Conservation (phyloP, 805 yeast species). For the Middelhovenomyces tepae region DNA sequence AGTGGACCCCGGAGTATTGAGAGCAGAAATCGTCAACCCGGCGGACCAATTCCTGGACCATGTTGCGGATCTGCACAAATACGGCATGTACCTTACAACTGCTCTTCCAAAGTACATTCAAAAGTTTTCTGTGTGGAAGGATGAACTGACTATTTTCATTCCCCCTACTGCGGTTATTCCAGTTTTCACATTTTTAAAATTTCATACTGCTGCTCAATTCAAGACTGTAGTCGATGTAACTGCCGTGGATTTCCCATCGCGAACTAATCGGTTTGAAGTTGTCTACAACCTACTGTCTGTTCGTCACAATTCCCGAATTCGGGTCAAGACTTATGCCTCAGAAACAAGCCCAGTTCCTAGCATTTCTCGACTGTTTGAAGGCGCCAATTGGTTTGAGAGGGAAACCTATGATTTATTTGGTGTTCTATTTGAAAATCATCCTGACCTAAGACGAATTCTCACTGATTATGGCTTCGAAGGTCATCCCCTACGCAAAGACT, state of each 20-base stretch:
- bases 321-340: constrained; percentile 82
- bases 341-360: constrained; percentile 80
- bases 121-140: constrained; percentile 85
- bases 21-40: constrained; percentile 49
- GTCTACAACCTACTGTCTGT: constrained; percentile 75
- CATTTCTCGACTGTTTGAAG: constrained; percentile 59
- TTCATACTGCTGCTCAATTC: constrained; percentile 76
- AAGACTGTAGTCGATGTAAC: constrained; percentile 74
- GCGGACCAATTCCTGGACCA: constrained; percentile 64
- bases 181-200: constrained; percentile 57
- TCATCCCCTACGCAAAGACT: constrained; percentile 83
- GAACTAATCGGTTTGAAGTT: constrained; percentile 78
- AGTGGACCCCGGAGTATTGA: constrained; percentile 18
- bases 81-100: constrained; percentile 70
- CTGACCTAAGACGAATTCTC: constrained; percentile 81
- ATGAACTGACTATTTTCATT: constrained; percentile 66
- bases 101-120: constrained; percentile 76
- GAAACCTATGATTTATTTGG: constrained; percentile 86
- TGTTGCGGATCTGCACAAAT: constrained; percentile 65
- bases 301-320: constrained; percentile 76
- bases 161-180: constrained; percentile 72
- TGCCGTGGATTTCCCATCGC: constrained; percentile 78
- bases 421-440: constrained; percentile 80
- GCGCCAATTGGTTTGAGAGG: constrained; percentile 87
- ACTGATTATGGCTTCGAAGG: constrained; percentile 92